These are phyloP conservation scores for Globisporangium apiculatum DNA, from an alignment of 352 stramenopile species.

Conservation along the genomic window DNA sequence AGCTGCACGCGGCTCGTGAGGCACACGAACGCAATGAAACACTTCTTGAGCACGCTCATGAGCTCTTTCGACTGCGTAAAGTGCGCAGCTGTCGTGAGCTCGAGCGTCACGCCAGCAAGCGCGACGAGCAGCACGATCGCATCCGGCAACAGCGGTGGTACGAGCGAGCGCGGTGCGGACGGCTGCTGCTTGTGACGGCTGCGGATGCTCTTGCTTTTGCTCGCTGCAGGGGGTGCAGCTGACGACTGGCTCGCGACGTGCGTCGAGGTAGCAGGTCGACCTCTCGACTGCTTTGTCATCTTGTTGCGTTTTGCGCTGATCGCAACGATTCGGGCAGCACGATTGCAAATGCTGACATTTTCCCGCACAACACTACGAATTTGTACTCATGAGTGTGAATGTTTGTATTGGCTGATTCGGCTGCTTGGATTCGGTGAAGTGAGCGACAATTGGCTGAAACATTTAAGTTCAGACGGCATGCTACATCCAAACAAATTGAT, in stretches of 20 bases:
- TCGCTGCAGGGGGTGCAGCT: neutral
- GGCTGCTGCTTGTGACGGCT: neutral
- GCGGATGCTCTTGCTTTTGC: neutral
- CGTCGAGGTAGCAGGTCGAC: conserved; percentile 3
- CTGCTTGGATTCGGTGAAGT: too few species aligned
- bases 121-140: conserved; percentile 32
- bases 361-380: too few species aligned
- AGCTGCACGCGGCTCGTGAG: conserved; percentile 42
- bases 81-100: conserved; percentile 41
- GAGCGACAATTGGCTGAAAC: too few species aligned
- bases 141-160: conserved; percentile 22
- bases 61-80: conserved; percentile 43
- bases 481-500: too few species aligned
- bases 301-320: too few species aligned
- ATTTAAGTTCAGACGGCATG: too few species aligned
- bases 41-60: conserved; percentile 37
- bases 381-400: too few species aligned
- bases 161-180: too few species aligned
- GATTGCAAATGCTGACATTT: too few species aligned
- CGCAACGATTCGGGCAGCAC: too few species aligned
- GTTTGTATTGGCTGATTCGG: too few species aligned
- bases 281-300: conserved; percentile 8
- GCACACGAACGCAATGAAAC: conserved; percentile 58
- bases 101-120: conserved; percentile 32
- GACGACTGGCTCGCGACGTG: neutral